Conservation (phyloP, 169 alveolate genomes). For the Plasmodium yoelii region DNA sequence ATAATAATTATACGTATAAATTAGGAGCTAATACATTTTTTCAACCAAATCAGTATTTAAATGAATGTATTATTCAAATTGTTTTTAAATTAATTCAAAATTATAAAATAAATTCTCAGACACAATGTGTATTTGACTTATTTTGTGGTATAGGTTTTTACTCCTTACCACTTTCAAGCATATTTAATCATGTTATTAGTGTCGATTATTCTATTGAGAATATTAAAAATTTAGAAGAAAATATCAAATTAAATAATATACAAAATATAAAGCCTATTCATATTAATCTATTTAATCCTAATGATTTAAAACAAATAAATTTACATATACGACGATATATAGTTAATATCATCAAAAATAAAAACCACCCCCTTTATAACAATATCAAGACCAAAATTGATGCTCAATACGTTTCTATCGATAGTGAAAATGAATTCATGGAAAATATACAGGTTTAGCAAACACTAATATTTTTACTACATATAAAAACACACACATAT, state of each 20-base stretch:
- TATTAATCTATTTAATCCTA: conserved; percentile 49
- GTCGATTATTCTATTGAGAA: conserved; percentile 73
- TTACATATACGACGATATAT: conserved; percentile 74
- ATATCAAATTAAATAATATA: conserved; percentile 55
- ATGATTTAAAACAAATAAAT: conserved; percentile 65
- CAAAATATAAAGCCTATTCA: conserved; percentile 40
- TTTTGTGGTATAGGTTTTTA: conserved; percentile 77
- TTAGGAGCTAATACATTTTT: conserved; percentile 73
- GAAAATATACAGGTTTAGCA: conserved; percentile 68
- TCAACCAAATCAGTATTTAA: conserved; percentile 70
- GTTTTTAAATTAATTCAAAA: conserved; percentile 55
- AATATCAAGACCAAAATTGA: conserved; percentile 28
- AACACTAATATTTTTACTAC: not conserved
- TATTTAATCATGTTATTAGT: conserved; percentile 44
- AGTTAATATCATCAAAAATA: conserved; percentile 41
- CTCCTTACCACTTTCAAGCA: conserved; percentile 51
- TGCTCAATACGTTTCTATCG: conserved; percentile 6
- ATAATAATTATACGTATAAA: conserved; percentile 54
- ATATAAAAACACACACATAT: not conserved
- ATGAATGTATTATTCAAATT: conserved; percentile 55
- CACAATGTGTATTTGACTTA: conserved; percentile 40
- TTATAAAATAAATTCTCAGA: conserved; percentile 45
- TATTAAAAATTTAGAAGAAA: conserved; percentile 75
- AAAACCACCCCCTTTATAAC: conserved; percentile 1
- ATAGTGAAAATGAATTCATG: conserved; percentile 36